Evolutionary conservation across 306 rosid genomes (phyloP).

Genomic region (Vigna hirtella): DNA sequence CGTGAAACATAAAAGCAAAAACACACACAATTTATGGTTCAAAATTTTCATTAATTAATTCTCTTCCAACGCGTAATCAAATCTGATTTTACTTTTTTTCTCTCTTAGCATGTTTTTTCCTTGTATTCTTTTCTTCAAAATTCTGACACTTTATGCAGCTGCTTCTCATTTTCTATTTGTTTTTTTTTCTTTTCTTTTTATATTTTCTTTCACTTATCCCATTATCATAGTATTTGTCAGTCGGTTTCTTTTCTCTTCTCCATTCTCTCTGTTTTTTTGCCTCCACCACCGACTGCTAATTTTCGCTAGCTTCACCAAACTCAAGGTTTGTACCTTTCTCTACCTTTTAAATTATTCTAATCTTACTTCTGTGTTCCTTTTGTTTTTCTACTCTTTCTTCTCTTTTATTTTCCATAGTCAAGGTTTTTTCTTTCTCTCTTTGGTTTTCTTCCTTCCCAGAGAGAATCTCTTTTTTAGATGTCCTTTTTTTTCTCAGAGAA

Average conservation of each 20-base stretch:
- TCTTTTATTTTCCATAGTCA: background rate
- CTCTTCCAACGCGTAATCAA: conserved; percentile 42
- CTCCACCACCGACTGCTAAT: conserved; percentile 46
- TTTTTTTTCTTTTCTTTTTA: background rate
- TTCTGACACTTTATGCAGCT: conserved; percentile 46
- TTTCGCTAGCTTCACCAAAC: background rate
- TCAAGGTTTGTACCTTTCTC: conserved; percentile 11
- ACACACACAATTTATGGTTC: conserved; percentile 3
- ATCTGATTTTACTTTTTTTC: conserved; percentile 4
- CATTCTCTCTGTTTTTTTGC: conserved; percentile 34
- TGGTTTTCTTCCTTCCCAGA: conserved; percentile 51
- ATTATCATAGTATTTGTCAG: background rate
- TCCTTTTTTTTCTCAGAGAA: conserved; percentile 13
- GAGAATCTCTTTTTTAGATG: conserved; percentile 47
- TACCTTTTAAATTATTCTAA: conserved; percentile 32
- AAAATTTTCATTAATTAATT: conserved; percentile 2
- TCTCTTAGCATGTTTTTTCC: background rate
- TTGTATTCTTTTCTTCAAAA: conserved; percentile 43
- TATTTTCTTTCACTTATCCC: background rate
- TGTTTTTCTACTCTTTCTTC: conserved; percentile 3
- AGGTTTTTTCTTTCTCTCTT: conserved; percentile 51
- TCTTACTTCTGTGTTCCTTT: conserved; percentile 8
- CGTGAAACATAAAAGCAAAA: conserved; percentile 2
- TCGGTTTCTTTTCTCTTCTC: conserved; percentile 40
- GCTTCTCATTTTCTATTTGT: conserved; percentile 42